phyloP scores from a whole-genome alignment of 257 asterid genomes.

The Linderniella brevidens region DNA sequence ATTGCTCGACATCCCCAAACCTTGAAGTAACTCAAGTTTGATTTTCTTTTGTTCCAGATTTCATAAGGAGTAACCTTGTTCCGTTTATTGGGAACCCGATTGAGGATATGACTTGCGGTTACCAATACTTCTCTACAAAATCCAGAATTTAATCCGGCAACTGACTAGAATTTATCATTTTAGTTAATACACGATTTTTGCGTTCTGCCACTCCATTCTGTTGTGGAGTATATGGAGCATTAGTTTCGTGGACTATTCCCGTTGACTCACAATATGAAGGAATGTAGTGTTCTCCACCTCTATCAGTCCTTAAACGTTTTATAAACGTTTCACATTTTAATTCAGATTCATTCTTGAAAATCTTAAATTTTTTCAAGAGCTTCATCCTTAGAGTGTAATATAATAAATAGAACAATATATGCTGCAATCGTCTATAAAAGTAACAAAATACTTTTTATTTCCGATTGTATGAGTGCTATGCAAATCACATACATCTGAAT shows the following conservation, averaged over 20 bases:
- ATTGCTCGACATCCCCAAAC: slow-evolving; percentile 2
- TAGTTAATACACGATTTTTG: not conserved
- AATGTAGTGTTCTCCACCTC: no score
- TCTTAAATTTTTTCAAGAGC: no score
- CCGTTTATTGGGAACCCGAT: slow-evolving; percentile 2
- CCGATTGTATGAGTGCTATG: no score
- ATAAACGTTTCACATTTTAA: no score
- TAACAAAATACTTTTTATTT: no score
- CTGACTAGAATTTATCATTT: not conserved
- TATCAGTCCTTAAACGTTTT: no score
- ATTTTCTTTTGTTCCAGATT: not conserved
- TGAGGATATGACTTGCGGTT: not conserved
- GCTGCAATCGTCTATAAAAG: no score
- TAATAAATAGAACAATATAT: no score
- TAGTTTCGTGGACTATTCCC: not conserved
- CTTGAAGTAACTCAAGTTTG: not conserved
- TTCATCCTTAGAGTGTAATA: no score
- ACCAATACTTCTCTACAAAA: not conserved
- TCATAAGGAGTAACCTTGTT: not conserved
- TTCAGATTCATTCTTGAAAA: no score
- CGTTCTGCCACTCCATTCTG: not conserved
- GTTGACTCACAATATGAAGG: no score
- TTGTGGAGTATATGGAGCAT: not conserved
- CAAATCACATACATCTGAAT: no score
- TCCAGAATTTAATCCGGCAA: not conserved